These are phyloP conservation scores for Teratosphaeria zuluensis DNA, from an alignment of 2,329 filamentous ascomycete species.

Conservation along the genomic window DNA sequence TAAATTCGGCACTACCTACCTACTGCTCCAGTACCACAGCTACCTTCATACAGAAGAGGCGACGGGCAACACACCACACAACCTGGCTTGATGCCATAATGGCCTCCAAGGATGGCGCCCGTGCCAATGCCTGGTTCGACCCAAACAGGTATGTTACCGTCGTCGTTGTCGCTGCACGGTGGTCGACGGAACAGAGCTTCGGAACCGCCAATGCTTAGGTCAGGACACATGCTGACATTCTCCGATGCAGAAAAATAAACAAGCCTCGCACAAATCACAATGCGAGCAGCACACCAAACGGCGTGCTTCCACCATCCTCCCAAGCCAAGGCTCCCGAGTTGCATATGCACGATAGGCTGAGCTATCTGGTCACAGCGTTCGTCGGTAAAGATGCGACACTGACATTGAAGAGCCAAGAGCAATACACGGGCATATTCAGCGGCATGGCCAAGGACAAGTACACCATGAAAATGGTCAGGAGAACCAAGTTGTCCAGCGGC, in stretches of 20 bases:
- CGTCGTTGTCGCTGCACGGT: neutral
- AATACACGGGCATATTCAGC: constrained; percentile 52
- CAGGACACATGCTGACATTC: constrained; percentile 15
- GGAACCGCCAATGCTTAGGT: too few relatives aligned
- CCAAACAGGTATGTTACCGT: constrained; percentile 27
- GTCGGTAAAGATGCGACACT: constrained; percentile 45
- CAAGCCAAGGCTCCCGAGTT: constrained; percentile 35
- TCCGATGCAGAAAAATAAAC: neutral
- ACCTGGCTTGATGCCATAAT: neutral
- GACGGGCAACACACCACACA: neutral
- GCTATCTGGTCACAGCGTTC: constrained; percentile 50
- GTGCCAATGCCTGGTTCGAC: constrained; percentile 50
- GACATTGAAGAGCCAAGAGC: constrained; percentile 51
- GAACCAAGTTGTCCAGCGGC: constrained; percentile 31
- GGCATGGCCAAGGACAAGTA: constrained; percentile 48
- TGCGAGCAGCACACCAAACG: neutral
- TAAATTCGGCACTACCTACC: neutral
- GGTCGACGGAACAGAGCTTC: neutral
- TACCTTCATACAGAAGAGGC: neutral
- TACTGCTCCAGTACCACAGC: neutral
- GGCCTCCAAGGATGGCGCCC: neutral
- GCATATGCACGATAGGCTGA: constrained; percentile 50
- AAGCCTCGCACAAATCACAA: neutral
- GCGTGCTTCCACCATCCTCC: constrained; percentile 8
- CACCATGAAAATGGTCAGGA: constrained; percentile 57